A percentile compares a stretch with the other conserved stretches of the same genome.
phyloP scores from a whole-genome alignment of 768 basidiomycete genomes.

The Lentinula sp. region DNA sequence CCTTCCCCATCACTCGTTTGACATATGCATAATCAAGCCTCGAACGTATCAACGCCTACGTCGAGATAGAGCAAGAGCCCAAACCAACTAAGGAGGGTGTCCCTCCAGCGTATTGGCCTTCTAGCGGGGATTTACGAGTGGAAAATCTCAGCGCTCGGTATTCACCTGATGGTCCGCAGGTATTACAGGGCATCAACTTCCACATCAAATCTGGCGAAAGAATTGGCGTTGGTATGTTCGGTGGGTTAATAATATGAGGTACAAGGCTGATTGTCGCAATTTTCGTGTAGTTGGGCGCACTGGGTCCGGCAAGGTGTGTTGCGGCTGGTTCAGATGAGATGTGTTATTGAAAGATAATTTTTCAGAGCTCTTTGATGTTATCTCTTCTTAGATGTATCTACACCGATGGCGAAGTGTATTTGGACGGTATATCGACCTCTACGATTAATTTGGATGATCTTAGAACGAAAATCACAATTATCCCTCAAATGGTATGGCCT shows the following conservation, averaged over 20 bases:
- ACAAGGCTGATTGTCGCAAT: neutral
- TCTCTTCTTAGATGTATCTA: constrained; percentile 44
- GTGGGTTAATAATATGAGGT: neutral
- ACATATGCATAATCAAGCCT: constrained; percentile 11
- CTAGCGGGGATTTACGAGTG: constrained; percentile 36
- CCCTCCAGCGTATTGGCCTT: constrained; percentile 50
- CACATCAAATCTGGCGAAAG: constrained; percentile 40
- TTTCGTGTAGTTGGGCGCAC: constrained; percentile 43
- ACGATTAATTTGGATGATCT: constrained; percentile 41
- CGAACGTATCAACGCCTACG: constrained; percentile 39
- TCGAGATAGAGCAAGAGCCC: constrained; percentile 43
- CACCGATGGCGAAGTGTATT: constrained; percentile 40
- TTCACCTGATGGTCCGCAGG: constrained; percentile 33
- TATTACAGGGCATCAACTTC: constrained; percentile 38
- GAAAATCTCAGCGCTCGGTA: constrained; percentile 39
- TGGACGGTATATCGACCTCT: constrained; percentile 35
- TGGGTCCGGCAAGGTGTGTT: constrained; percentile 48
- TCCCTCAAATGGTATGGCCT: constrained; percentile 24
- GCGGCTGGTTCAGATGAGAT: too few species aligned
- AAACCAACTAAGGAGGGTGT: constrained; percentile 22
- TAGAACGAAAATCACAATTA: constrained; percentile 40
- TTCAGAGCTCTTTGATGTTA: constrained; percentile 37
- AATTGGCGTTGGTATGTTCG: constrained; percentile 30
- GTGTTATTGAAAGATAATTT: neutral
- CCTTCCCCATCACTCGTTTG: neutral